Percentiles rank a stretch among this genome's conserved stretches.
phyloP scores from a whole-genome alignment of 371 early-diverging fungal species.

The Lichtheimia ornata region DNA sequence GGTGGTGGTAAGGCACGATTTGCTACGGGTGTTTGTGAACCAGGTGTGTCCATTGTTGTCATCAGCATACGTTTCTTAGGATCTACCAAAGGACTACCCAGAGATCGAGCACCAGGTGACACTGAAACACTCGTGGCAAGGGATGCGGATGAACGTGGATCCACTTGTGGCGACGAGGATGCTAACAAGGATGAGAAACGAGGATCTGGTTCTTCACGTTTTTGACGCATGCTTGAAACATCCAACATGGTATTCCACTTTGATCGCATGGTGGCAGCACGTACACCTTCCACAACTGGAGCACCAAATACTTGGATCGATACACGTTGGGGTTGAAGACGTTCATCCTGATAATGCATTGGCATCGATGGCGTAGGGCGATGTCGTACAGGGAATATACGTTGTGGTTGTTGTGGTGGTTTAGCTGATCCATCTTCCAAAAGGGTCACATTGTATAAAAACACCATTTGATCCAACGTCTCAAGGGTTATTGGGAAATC shows the following conservation, averaged over 20 bases:
- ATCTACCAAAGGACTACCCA: conserved; percentile 41
- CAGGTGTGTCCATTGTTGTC: not conserved
- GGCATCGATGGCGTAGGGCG: conserved; percentile 22
- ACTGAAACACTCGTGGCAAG: conserved; percentile 22
- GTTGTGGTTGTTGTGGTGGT: conserved; percentile 36
- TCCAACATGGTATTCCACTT: conserved; percentile 74
- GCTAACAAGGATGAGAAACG: conserved; percentile 22
- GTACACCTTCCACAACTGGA: conserved; percentile 56
- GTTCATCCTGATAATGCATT: conserved; percentile 34
- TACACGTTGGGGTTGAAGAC: conserved; percentile 54
- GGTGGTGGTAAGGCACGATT: conserved; percentile 7
- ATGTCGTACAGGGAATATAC: conserved; percentile 39
- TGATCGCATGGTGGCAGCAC: conserved; percentile 56
- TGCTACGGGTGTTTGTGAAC: conserved; percentile 7
- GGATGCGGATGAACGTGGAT: conserved; percentile 19
- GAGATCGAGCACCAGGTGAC: conserved; percentile 45
- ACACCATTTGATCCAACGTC: conserved; percentile 60
- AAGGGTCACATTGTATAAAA: conserved; percentile 62
- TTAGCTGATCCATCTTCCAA: conserved; percentile 56
- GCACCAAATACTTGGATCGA: conserved; percentile 60
- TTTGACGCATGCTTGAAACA: conserved; percentile 54
- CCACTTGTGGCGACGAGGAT: conserved; percentile 9
- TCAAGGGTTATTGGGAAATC: conserved; percentile 53
- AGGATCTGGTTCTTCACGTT: conserved; percentile 40
- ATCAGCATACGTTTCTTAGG: conserved; percentile 24